Conservation (phyloP, 208 protist genomes). For the Leishmania arabica region DNA sequence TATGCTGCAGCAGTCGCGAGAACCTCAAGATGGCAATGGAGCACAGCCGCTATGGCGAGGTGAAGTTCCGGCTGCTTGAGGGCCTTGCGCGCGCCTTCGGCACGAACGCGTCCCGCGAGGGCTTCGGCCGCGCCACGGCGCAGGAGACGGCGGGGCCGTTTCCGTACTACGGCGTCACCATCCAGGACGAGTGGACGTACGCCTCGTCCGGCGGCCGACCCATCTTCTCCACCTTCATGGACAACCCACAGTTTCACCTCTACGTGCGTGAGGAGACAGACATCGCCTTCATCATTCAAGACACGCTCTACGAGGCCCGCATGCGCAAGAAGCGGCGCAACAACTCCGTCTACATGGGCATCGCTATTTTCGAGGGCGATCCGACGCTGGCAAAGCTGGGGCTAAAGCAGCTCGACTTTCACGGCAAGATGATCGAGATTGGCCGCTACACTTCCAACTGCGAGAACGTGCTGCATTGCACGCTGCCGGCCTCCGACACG, state of each 20-base stretch:
- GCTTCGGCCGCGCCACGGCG: constrained; percentile 81
- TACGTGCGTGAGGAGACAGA: constrained; percentile 67
- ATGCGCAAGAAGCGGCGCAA: constrained; percentile 86
- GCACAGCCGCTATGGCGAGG: constrained; percentile 78
- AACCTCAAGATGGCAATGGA: constrained; percentile 77
- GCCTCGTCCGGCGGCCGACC: constrained; percentile 82
- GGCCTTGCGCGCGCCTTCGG: constrained; percentile 88
- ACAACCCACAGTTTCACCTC: constrained; percentile 92
- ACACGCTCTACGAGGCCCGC: constrained; percentile 86
- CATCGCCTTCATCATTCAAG: constrained; percentile 89
- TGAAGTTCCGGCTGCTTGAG: constrained; percentile 89
- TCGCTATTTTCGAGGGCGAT: constrained; percentile 89
- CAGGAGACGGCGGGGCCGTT: constrained; percentile 76
- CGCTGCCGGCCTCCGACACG: constrained; percentile 64
- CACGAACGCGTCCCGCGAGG: constrained; percentile 79
- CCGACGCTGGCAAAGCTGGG: constrained; percentile 61
- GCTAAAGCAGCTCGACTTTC: constrained; percentile 92
- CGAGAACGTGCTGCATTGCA: constrained; percentile 90
- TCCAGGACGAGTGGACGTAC: constrained; percentile 75
- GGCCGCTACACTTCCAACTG: constrained; percentile 91
- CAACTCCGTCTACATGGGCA: constrained; percentile 92
- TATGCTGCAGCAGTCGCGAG: constrained; percentile 84
- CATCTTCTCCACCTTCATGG: constrained; percentile 91
- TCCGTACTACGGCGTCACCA: constrained; percentile 90
- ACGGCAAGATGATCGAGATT: constrained; percentile 89